Percentiles rank a stretch among this genome's conserved stretches.
These are phyloP conservation scores for Tremella yokohamensis DNA, from an alignment of 768 basidiomycete genomes.

Conservation along the genomic window DNA sequence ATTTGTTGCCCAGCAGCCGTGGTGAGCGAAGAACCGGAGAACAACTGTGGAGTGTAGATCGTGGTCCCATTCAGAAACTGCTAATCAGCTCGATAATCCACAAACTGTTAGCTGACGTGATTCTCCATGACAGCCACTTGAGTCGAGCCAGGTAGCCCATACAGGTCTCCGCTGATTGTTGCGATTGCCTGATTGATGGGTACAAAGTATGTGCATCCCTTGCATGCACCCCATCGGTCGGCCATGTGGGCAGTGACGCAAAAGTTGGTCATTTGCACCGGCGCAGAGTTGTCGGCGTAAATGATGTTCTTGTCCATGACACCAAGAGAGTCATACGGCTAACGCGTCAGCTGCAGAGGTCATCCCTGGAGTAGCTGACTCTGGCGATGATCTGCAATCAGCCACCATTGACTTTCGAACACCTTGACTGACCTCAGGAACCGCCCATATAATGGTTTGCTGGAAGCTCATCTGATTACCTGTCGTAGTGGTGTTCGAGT, in stretches of 20 bases:
- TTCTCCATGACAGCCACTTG: conserved; percentile 19
- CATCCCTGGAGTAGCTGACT: too few relatives aligned
- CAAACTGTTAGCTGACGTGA: conserved; percentile 19
- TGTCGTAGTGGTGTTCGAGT: conserved; percentile 1
- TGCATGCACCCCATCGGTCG: conserved; percentile 20
- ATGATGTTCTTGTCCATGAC: too few relatives aligned
- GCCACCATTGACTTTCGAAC: too few relatives aligned
- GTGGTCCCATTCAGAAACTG: conserved; percentile 32
- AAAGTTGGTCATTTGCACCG: too few relatives aligned
- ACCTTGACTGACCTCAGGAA: too few relatives aligned
- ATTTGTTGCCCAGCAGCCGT: conserved; percentile 26
- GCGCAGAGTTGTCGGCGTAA: too few relatives aligned
- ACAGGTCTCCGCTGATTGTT: background rate
- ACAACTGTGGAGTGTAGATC: conserved; percentile 22
- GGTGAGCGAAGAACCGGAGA: conserved; percentile 10
- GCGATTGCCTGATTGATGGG: conserved; percentile 26
- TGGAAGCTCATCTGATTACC: background rate
- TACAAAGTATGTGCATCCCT: conserved; percentile 33
- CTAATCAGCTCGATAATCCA: background rate
- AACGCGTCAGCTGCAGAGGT: too few relatives aligned
- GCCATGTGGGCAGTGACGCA: conserved; percentile 7
- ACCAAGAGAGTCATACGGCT: too few relatives aligned
- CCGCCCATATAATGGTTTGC: too few relatives aligned
- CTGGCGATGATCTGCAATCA: too few relatives aligned
- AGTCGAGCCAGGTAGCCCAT: background rate